Evolutionary conservation across 805 yeast species (phyloP).

Genomic region (Yarrowia sp.): DNA sequence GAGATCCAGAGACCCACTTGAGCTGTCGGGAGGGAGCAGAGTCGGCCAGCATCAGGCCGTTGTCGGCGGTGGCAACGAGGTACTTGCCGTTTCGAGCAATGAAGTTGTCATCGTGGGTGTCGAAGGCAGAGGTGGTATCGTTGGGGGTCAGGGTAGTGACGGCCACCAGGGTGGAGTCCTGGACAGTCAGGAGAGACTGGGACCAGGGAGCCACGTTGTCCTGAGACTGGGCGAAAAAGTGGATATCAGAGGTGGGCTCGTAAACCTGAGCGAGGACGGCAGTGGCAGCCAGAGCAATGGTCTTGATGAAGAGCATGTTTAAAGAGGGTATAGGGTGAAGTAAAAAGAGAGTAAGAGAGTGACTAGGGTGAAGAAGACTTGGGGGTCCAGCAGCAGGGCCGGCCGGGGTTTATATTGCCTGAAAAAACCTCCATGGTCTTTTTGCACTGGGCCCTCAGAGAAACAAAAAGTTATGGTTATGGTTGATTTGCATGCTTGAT

Average conservation of each 20-base stretch:
- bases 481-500: constrained; percentile 16
- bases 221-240: constrained; percentile 31
- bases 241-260: constrained; percentile 37
- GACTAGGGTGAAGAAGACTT: constrained; percentile 31
- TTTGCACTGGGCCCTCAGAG: neutral
- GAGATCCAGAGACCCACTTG: constrained; percentile 29
- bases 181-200: constrained; percentile 30
- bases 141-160: constrained; percentile 33
- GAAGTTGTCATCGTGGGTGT: constrained; percentile 19
- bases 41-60: constrained; percentile 15
- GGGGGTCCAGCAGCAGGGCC: neutral
- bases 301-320: constrained; percentile 26
- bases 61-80: constrained; percentile 13
- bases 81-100: constrained; percentile 32
- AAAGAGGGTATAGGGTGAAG: constrained; percentile 25
- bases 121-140: constrained; percentile 36
- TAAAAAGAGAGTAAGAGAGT: constrained; percentile 8
- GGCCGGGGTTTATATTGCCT: constrained; percentile 4
- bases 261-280: constrained; percentile 33
- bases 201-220: constrained; percentile 35
- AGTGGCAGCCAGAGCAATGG: constrained; percentile 33
- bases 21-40: constrained; percentile 6
- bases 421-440: neutral
- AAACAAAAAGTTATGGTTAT: constrained; percentile 1
- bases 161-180: constrained; percentile 32